These are phyloP conservation scores for Prunus armeniaca DNA, from an alignment of 306 rosid species.

Conservation along the genomic window DNA sequence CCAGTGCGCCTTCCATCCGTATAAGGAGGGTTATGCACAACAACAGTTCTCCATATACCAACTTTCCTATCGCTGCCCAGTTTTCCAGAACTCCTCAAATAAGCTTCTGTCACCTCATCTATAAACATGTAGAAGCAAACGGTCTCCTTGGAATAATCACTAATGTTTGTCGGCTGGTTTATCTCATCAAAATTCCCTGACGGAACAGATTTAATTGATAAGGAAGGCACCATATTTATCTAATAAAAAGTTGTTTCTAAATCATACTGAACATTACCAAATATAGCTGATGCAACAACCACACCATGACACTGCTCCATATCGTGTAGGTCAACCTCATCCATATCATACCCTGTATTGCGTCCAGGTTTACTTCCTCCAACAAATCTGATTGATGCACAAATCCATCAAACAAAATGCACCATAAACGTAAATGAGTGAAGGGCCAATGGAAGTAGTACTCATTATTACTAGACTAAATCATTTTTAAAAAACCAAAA, in stretches of 20 bases:
- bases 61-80: constrained; percentile 58
- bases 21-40: constrained; percentile 75
- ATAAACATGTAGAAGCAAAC: constrained; percentile 90
- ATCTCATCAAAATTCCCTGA: constrained; percentile 86
- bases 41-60: constrained; percentile 79
- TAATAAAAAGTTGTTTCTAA: constrained; percentile 6
- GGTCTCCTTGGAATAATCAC: constrained; percentile 64
- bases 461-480: neutral
- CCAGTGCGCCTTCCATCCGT: constrained; percentile 79
- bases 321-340: constrained; percentile 61
- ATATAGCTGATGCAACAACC: constrained; percentile 93
- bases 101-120: constrained; percentile 73
- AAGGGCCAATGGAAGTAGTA: neutral
- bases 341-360: constrained; percentile 79
- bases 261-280: constrained; percentile 50
- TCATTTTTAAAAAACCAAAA: neutral
- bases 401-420: constrained; percentile 25
- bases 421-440: constrained; percentile 19
- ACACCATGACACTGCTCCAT: constrained; percentile 86
- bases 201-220: constrained; percentile 18
- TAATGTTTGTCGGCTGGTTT: constrained; percentile 68
- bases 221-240: constrained; percentile 24
- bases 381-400: constrained; percentile 58
- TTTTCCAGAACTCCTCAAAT: constrained; percentile 46
- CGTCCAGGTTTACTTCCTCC: constrained; percentile 75